Conservation (phyloP, 495 filamentous ascomycete genomes). For the Penicillium soppii region DNA sequence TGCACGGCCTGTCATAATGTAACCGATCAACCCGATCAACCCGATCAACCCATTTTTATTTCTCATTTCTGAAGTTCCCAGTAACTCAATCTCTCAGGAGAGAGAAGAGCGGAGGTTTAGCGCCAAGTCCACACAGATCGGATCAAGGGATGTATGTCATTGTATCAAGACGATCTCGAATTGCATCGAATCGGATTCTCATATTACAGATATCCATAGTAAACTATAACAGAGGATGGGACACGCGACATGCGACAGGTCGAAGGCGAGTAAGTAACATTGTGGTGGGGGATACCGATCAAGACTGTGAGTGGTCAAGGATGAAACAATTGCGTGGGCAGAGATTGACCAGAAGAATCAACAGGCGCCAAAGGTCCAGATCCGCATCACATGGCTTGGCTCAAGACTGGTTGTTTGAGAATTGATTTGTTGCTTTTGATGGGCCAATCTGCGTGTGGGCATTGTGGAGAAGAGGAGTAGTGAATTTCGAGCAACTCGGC, state of each 20-base stretch:
- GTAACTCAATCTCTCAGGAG: not conserved
- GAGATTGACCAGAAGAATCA: slow-evolving; percentile 9
- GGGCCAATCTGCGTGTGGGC: slow-evolving; percentile 13
- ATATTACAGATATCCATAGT: not conserved
- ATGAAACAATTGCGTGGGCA: slow-evolving; percentile 18
- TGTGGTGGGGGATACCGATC: slow-evolving; percentile 8
- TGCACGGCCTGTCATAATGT: slow-evolving; percentile 4
- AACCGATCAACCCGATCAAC: no score
- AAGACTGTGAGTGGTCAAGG: slow-evolving; percentile 13
- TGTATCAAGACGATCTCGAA: slow-evolving; percentile 1
- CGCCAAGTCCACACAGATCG: not conserved
- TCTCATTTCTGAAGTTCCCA: not conserved
- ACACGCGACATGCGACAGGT: slow-evolving; percentile 22
- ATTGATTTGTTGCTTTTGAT: slow-evolving; percentile 6
- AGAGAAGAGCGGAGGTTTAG: not conserved
- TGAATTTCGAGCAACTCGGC: not conserved
- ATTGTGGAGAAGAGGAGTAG: slow-evolving; percentile 6
- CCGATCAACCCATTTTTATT: not conserved
- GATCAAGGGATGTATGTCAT: slow-evolving; percentile 1
- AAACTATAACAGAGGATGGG: not conserved
- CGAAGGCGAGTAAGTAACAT: not conserved
- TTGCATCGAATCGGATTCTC: not conserved
- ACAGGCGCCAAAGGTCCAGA: slow-evolving; percentile 9
- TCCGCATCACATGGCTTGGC: slow-evolving; percentile 12
- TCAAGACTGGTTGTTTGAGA: slow-evolving; percentile 15